Conservation (phyloP, 495 filamentous ascomycete genomes). For the Lentithecium fluviatile region DNA sequence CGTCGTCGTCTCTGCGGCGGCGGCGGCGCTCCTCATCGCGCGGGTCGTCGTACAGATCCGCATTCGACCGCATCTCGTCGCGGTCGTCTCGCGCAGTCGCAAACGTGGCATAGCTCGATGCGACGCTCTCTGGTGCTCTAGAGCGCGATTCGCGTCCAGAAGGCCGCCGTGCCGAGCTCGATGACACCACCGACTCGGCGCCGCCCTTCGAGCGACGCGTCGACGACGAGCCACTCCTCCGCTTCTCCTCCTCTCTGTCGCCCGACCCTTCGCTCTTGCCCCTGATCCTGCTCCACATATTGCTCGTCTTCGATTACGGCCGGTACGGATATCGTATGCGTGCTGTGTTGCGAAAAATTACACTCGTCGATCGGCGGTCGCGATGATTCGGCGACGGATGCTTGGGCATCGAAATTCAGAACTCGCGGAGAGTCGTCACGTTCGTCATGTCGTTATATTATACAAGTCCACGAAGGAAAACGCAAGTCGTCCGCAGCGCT, state of each 20-base stretch:
- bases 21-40: constrained; percentile 13
- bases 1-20: constrained; percentile 28
- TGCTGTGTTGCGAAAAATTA: constrained; percentile 6
- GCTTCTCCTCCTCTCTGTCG: constrained; percentile 18
- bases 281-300: constrained; percentile 46
- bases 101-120: constrained; percentile 57
- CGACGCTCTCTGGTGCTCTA: constrained; percentile 48
- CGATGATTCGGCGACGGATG: not conserved
- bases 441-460: constrained; percentile 34
- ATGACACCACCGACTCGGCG: constrained; percentile 42
- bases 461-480: constrained; percentile 11
- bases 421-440: constrained; percentile 15
- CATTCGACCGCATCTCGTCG: constrained; percentile 3
- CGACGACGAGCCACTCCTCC: constrained; percentile 23
- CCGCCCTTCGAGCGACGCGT: constrained; percentile 32
- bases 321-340: not conserved
- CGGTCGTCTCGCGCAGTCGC: constrained; percentile 52
- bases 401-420: constrained; percentile 5
- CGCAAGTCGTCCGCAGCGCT: not conserved
- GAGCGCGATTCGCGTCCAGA: constrained; percentile 56
- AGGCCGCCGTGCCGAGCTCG: constrained; percentile 49
- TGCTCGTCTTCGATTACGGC: not conserved
- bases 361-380: constrained; percentile 17
- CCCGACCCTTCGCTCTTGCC: constrained; percentile 42
- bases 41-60: constrained; percentile 26